Base-by-base conservation (phyloP, 2,329 filamentous ascomycete genomes). In the Fusarium sarcochroum region DNA sequence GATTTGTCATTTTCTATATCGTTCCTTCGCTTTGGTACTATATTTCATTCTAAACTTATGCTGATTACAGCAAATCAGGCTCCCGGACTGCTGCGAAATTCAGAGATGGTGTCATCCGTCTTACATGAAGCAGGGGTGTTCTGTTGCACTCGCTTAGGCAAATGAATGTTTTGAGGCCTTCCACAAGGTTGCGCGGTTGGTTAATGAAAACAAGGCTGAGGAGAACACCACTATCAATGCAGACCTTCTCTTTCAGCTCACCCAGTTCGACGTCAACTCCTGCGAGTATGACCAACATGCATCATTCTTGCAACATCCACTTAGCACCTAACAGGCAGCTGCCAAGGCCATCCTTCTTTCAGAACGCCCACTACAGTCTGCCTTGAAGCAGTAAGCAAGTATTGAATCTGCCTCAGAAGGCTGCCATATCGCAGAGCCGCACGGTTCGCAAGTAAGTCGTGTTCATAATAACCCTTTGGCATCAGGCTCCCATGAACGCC, bases 121-220 rank as follows among this genome's bases (percentile, higher is more conserved):
- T 41, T 41, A 41, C 38, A 21, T 23, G 13, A 15, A 23, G 23
- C 41, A 27, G 21, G 23, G 23, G 4, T 44, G 41, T 17, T 23
- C 23, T 17, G 23, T 27, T 23, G 23, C 41, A n/a, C 7, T 27
- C 41, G 38, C n/a, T 44, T n/a, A 14, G 7, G 4, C 44, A 10
- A 27, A 4, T 35, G 30, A 32, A 21, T 18, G 37, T 45, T 54
- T 54, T 54, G 51, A 54, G 51, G 51, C 51, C 51, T 37, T 7
- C 51, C n/a, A 54, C 40, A 2, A 25, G 23, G 14, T 25, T 27
- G 14, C 6, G 5, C 23, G 13, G 21, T 44, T 44, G 41, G 41
- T 17, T 17, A 10, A 18, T 7, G 7, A 20, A 20, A n/a, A 20
- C 27, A 21, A 34, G 40, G 51, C 32, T 46, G n/a, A 21, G 13